Base-by-base conservation (phyloP, 1,284 basidiomycete species). In the Ustilago curta region DNA sequence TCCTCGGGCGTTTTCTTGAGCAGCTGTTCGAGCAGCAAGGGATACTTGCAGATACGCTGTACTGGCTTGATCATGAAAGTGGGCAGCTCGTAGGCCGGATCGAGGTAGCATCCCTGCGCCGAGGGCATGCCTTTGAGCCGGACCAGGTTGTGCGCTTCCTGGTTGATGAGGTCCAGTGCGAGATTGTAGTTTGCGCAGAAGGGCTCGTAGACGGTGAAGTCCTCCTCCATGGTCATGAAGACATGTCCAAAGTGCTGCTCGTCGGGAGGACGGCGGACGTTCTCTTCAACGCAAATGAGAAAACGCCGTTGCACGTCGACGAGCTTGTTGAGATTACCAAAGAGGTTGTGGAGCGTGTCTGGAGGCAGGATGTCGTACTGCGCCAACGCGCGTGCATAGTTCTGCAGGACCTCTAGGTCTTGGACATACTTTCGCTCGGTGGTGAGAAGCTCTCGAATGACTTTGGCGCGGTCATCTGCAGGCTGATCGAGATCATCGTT, bases 341-440 rank as follows among this genome's bases (percentile, higher is more conserved):
- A 99, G 66, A 99, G 91, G 66, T 92, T 89, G 86, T 97, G 95
- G 58, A 97, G 93, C 45, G 94, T 96, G 85, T 98, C 96, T 75
- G 93, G 91, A 80, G 95, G 92, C 71, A 99, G 91, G 63, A 93
- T 89, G 79, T 93, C 93, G 78, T 90, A 90, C 85, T 92, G 90
- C 8, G 92, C 89, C 62, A 98, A 88, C 16, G 83, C 79, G 11
- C 82, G 76, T 50, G 85, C 83, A 50, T 86, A 87, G 71, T 84
- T 84, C 76, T 87, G 83, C 89, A 99, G 91, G 81, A 95, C 91
- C 86, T 99, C 97, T 61, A 99, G 88, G 86, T 99, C 96, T 85
- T 96, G 93, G 18, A 99, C 96, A 85, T 96, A 99, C 87, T 97
- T 97, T 58, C 96, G 91, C 86, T 99, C 97, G 4, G 93, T 95